These are phyloP conservation scores for Mallotus repandus DNA, from an alignment of 441 rosid species.

Conservation along the genomic window DNA sequence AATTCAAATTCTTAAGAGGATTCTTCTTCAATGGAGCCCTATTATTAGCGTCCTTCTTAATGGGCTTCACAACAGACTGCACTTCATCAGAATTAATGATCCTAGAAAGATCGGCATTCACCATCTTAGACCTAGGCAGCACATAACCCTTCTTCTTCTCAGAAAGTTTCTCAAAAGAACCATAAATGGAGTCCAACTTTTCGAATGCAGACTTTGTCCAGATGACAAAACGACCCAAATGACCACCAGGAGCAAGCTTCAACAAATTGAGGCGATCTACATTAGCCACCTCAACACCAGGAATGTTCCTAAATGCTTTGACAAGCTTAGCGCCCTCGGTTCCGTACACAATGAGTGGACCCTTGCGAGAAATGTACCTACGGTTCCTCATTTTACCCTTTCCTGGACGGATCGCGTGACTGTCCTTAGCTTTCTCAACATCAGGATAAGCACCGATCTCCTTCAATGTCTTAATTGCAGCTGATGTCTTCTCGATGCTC, in stretches of 20 bases:
- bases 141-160: slow-evolving; percentile 92
- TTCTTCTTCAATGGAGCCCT: slow-evolving; percentile 90
- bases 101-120: slow-evolving; percentile 88
- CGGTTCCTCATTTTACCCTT: slow-evolving; percentile 91
- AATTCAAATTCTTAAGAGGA: slow-evolving; percentile 79
- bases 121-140: slow-evolving; percentile 84
- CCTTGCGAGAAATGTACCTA: slow-evolving; percentile 81
- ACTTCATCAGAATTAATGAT: slow-evolving; percentile 96
- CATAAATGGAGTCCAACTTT: slow-evolving; percentile 83
- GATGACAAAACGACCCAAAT: slow-evolving; percentile 83
- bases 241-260: slow-evolving; percentile 97
- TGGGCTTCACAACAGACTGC: slow-evolving; percentile 85
- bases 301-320: slow-evolving; percentile 84
- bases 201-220: slow-evolving; percentile 96
- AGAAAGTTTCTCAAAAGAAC: slow-evolving; percentile 72
- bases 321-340: slow-evolving; percentile 77
- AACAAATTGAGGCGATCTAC: slow-evolving; percentile 77
- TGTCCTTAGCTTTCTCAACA: slow-evolving; percentile 85
- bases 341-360: slow-evolving; percentile 83
- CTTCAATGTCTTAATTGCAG: slow-evolving; percentile 68
- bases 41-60: slow-evolving; percentile 63
- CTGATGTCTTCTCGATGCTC: slow-evolving; percentile 73
- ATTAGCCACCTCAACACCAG: slow-evolving; percentile 86
- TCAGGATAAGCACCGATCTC: slow-evolving; percentile 80
- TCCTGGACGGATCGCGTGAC: slow-evolving; percentile 79